Evolutionary conservation across 2,329 filamentous ascomycete genomes (phyloP).

Genomic region (Arthrobotrys iridis): DNA sequence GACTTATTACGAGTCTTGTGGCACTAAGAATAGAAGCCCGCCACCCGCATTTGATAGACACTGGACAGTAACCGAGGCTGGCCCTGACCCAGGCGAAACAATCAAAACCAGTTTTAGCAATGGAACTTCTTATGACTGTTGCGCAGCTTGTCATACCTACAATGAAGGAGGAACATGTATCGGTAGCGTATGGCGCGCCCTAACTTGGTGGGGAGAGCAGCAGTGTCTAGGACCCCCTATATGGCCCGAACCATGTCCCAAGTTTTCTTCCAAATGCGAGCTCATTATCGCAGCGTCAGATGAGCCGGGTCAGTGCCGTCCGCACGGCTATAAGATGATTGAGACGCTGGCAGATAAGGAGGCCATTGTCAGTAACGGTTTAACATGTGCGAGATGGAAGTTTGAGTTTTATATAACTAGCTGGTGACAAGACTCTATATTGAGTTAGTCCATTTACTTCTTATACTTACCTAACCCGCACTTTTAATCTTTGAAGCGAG

Average conservation of each 20-base stretch:
- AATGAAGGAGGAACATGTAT: not conserved
- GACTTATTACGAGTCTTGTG: conserved; percentile 10
- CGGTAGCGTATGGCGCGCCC: conserved; percentile 7
- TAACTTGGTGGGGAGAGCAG: conserved; percentile 4
- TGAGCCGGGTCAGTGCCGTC: not conserved
- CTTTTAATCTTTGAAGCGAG: no score
- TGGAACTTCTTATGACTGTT: conserved; percentile 19
- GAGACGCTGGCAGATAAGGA: not conserved
- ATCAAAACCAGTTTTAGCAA: not conserved
- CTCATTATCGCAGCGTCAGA: conserved; percentile 1
- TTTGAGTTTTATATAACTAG: not conserved
- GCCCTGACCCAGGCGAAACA: not conserved
- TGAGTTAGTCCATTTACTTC: no score
- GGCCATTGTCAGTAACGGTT: conserved; percentile 10
- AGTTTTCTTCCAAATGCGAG: conserved; percentile 1
- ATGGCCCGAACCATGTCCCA: not conserved
- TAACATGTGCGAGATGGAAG: not conserved
- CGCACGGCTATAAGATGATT: not conserved
- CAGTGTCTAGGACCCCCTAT: not conserved
- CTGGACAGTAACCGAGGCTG: not conserved
- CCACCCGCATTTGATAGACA: not conserved
- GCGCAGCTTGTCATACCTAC: conserved; percentile 5
- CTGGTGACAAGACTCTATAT: no score
- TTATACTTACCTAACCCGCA: no score
- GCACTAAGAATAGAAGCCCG: not conserved